Evolutionary conservation across 768 basidiomycete genomes (phyloP).

Genomic region (Suillus clintonianus): DNA sequence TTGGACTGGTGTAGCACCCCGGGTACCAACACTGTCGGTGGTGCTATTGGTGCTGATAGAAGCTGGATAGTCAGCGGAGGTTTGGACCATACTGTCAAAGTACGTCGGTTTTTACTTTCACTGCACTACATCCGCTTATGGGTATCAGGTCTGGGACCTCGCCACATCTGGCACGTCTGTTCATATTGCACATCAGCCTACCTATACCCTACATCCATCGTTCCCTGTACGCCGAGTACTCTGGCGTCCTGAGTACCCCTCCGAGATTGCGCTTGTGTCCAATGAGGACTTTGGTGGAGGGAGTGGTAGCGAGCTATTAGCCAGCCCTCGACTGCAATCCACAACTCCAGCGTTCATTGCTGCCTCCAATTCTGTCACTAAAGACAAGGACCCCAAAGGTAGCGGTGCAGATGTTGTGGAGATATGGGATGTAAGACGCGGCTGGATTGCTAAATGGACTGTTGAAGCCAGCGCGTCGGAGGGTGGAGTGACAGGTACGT

Average conservation of each 20-base stretch:
- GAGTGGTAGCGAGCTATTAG: conserved; percentile 20
- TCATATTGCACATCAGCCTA: conserved; percentile 63
- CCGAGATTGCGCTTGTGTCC: conserved; percentile 74
- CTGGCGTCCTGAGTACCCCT: conserved; percentile 79
- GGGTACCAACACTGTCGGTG: conserved; percentile 14
- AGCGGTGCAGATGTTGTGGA: conserved; percentile 57
- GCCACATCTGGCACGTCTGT: conserved; percentile 36
- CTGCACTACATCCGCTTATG: conserved; percentile 1
- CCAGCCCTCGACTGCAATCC: conserved; percentile 30
- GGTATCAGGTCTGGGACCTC: conserved; percentile 71
- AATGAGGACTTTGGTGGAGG: conserved; percentile 54
- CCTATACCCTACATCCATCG: conserved; percentile 72
- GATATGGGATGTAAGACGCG: conserved; percentile 84
- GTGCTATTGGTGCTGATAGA: conserved; percentile 19
- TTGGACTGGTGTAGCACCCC: conserved; percentile 66
- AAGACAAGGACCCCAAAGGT: conserved; percentile 15
- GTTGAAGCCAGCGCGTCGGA: conserved; percentile 65
- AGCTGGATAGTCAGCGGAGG: conserved; percentile 85
- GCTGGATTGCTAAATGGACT: conserved; percentile 83
- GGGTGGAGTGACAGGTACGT: conserved; percentile 73
- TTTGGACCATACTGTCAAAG: conserved; percentile 79
- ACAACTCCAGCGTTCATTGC: conserved; percentile 21
- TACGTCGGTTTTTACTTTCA: conserved; percentile 22
- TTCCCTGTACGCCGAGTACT: conserved; percentile 72
- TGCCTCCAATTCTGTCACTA: conserved; percentile 7